Conservation (phyloP, 495 filamentous ascomycete species). For the Podospora australis region DNA sequence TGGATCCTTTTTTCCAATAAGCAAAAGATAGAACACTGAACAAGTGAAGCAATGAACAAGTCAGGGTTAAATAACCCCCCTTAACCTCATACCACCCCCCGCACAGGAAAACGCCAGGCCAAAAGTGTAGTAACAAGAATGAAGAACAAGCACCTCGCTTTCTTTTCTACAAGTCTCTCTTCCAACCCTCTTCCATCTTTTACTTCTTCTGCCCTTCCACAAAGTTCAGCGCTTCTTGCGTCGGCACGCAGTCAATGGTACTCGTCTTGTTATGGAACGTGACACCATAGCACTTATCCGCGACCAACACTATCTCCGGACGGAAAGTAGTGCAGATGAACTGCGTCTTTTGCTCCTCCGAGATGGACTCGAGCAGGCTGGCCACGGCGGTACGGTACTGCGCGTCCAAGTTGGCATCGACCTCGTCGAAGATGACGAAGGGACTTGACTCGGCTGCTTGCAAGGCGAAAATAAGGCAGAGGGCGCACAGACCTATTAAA, state of each 20-base stretch:
- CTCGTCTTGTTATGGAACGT: constrained; percentile 90
- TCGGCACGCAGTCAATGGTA: constrained; percentile 79
- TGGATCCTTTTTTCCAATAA: no score
- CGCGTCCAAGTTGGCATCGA: constrained; percentile 96
- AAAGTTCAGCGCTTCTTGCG: constrained; percentile 85
- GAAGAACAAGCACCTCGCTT: neutral
- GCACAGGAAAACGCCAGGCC: neutral
- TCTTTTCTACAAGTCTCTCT: neutral
- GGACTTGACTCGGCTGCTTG: constrained; percentile 95
- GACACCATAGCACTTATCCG: constrained; percentile 97
- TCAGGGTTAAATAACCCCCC: no score
- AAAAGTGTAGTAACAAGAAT: neutral
- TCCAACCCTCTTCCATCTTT: neutral
- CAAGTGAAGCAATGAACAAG: no score
- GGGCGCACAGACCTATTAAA: constrained; percentile 74
- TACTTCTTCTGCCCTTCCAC: constrained; percentile 63
- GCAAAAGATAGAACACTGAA: no score
- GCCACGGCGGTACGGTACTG: constrained; percentile 96
- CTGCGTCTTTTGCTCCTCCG: constrained; percentile 52
- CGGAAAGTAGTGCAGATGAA: constrained; percentile 94
- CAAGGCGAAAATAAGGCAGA: constrained; percentile 97
- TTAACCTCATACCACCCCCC: no score
- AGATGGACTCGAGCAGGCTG: constrained; percentile 73
- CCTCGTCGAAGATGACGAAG: constrained; percentile 99
- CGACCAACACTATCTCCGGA: constrained; percentile 90